Conservation (phyloP, 139 green algal genomes). For the Dunaliella primolecta region DNA sequence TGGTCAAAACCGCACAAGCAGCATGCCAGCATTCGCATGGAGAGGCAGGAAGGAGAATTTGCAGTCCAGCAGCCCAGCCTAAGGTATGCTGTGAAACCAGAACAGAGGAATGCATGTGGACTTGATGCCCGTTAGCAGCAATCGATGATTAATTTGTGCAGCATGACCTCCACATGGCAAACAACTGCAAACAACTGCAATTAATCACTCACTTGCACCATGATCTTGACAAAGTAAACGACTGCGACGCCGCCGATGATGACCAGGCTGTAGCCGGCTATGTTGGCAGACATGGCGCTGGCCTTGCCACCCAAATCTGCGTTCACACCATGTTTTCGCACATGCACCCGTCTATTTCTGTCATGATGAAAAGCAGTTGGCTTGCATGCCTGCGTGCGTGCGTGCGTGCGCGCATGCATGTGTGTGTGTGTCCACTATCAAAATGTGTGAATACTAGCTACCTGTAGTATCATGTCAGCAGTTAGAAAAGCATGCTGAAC, state of each 20-base stretch:
- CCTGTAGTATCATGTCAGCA: no score
- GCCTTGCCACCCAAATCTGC: slow-evolving; percentile 46
- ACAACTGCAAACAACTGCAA: not conserved
- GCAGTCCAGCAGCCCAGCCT: no score
- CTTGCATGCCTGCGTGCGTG: not conserved
- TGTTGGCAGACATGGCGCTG: slow-evolving; percentile 39
- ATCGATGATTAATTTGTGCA: not conserved
- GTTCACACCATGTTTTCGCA: no score
- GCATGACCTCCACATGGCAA: not conserved
- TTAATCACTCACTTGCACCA: not conserved
- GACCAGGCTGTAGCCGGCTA: slow-evolving; percentile 28
- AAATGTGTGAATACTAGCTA: no score
- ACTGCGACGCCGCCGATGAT: slow-evolving; percentile 6
- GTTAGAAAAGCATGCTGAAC: no score
- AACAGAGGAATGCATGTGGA: not conserved
- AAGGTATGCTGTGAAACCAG: not conserved
- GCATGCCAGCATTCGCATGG: not conserved
- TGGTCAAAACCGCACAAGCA: no score
- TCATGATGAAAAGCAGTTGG: no score
- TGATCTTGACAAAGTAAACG: slow-evolving; percentile 13
- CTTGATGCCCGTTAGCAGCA: not conserved
- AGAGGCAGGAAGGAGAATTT: not conserved
- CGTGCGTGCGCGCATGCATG: not conserved
- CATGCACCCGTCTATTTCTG: no score
- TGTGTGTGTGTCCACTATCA: no score